These are phyloP conservation scores for Fomitopsis schrenkii DNA, from an alignment of 1,284 basidiomycete genomes.

Conservation along the genomic window DNA sequence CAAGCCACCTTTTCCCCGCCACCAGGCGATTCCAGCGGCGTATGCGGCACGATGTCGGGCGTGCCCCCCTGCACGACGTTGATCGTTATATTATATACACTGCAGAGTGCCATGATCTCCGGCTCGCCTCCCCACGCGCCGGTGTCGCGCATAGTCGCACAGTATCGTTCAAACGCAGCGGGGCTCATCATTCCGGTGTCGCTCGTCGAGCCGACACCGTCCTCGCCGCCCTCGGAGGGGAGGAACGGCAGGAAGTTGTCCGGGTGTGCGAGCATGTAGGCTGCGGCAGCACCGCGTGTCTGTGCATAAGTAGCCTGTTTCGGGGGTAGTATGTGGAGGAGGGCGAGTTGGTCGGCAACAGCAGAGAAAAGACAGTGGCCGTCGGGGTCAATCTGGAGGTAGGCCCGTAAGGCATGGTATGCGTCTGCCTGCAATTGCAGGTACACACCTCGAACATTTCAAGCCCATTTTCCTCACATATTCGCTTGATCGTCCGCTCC, in stretches of 20 bases:
- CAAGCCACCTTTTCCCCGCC: conserved; percentile 45
- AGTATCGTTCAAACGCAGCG: conserved; percentile 75
- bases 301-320: conserved; percentile 53
- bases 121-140: conserved; percentile 97
- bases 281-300: conserved; percentile 71
- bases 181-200: conserved; percentile 72
- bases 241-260: conserved; percentile 96
- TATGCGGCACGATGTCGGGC: conserved; percentile 83
- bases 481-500: conserved; percentile 60
- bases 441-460: conserved; percentile 65
- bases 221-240: conserved; percentile 73
- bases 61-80: conserved; percentile 86
- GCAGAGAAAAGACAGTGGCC: conserved; percentile 96
- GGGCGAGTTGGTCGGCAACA: conserved; percentile 82
- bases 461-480: conserved; percentile 66
- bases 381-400: conserved; percentile 82
- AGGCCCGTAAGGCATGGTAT: background rate
- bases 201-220: conserved; percentile 58
- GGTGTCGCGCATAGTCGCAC: conserved; percentile 75
- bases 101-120: conserved; percentile 89
- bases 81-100: conserved; percentile 84
- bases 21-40: conserved; percentile 40
- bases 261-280: conserved; percentile 81
- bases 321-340: conserved; percentile 56
- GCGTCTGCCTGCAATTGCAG: background rate